Percentiles rank a stretch among this genome's conserved stretches.
Evolutionary conservation across 2,329 filamentous ascomycete species (phyloP).

Genomic region (Nigrospora sphaerica): DNA sequence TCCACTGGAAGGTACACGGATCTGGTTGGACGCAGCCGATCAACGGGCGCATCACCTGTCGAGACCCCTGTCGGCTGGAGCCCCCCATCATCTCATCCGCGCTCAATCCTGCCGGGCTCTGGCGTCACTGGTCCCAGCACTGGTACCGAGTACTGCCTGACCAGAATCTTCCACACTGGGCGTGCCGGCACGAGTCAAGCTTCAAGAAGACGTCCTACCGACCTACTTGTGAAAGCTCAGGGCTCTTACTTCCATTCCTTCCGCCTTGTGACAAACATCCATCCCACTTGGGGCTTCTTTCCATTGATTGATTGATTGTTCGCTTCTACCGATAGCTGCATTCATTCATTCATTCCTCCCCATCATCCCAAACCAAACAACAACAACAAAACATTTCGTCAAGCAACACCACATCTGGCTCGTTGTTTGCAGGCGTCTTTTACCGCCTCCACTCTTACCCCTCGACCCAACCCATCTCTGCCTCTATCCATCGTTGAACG

Average conservation of each 20-base stretch:
- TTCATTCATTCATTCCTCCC: background rate
- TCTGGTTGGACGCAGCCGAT: too few species aligned
- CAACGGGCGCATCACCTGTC: too few species aligned
- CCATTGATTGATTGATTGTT: background rate
- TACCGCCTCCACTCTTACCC: background rate
- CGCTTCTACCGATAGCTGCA: background rate
- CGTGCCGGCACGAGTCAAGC: background rate
- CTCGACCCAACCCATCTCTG: background rate
- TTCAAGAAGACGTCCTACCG: background rate
- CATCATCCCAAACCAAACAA: too few species aligned
- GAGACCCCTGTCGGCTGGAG: too few species aligned
- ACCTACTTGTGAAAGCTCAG: background rate
- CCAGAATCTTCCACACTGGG: slow-evolving; percentile 1
- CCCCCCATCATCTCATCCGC: too few species aligned
- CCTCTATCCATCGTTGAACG: background rate
- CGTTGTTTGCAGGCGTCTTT: background rate
- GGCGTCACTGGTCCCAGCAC: too few species aligned
- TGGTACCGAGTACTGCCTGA: background rate
- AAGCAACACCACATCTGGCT: too few species aligned
- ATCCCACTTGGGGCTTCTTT: background rate
- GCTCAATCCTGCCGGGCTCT: too few species aligned
- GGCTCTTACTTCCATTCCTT: background rate
- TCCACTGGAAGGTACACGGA: too few species aligned
- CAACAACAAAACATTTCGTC: too few species aligned
- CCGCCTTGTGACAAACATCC: background rate